Evolutionary conservation across 1,139 yeast species (phyloP).

Genomic region (Meyerozyma sp.): DNA sequence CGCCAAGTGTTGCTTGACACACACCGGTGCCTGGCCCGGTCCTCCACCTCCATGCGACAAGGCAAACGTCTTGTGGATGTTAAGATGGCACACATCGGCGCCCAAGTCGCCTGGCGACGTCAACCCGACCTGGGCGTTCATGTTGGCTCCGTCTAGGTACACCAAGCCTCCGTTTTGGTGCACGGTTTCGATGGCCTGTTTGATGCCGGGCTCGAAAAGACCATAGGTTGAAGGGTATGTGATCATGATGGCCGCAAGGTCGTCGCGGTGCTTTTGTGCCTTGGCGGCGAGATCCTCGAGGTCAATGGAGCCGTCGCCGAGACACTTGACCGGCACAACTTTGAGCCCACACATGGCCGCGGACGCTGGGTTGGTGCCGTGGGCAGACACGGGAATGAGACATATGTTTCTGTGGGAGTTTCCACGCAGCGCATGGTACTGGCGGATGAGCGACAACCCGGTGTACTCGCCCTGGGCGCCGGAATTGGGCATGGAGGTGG

Average conservation of each 20-base stretch:
- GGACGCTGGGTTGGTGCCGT: constrained; percentile 97
- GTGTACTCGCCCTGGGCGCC: constrained; percentile 99
- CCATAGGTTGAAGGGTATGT: constrained; percentile 98
- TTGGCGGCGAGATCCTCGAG: constrained; percentile 67
- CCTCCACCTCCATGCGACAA: constrained; percentile 99
- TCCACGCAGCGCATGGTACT: constrained; percentile 70
- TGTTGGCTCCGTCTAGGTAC: constrained; percentile 96
- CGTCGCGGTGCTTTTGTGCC: constrained; percentile 63
- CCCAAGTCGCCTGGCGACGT: constrained; percentile 97
- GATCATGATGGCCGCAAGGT: constrained; percentile 88
- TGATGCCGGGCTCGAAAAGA: constrained; percentile 87
- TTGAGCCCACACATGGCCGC: constrained; percentile 96
- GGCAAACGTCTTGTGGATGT: constrained; percentile 94
- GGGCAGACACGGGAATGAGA: constrained; percentile 94
- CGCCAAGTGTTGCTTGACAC: constrained; percentile 78
- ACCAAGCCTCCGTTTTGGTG: constrained; percentile 92
- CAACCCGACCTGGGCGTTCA: constrained; percentile 98
- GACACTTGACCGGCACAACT: constrained; percentile 89
- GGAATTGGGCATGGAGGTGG: constrained; percentile 92
- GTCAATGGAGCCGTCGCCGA: constrained; percentile 80
- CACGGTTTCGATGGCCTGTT: constrained; percentile 75
- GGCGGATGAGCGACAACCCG: constrained; percentile 81
- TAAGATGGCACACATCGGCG: constrained; percentile 98
- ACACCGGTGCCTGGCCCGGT: constrained; percentile 98
- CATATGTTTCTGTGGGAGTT: constrained; percentile 77